Evolutionary conservation across 2,329 filamentous ascomycete species (phyloP).

Genomic region (Hypoxylon sp.): DNA sequence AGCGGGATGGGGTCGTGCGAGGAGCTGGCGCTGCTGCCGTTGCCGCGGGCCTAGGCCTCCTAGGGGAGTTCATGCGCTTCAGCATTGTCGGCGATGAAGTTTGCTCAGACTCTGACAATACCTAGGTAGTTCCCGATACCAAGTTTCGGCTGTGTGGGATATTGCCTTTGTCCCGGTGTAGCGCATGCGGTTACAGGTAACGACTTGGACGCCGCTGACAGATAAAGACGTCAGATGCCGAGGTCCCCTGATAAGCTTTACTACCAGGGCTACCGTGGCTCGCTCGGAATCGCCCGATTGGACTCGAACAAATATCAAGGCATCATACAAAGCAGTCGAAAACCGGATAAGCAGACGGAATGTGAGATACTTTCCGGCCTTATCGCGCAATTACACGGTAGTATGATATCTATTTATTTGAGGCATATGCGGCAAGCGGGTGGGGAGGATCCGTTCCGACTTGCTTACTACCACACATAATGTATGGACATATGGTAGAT

Average conservation of each 20-base stretch:
- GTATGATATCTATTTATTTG: constrained; percentile 24
- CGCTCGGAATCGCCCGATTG: constrained; percentile 8
- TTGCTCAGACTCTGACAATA: not conserved
- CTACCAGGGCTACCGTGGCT: not conserved
- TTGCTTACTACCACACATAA: constrained; percentile 14
- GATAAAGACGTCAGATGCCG: constrained; percentile 25
- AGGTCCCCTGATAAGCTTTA: constrained; percentile 13
- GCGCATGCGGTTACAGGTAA: constrained; percentile 15
- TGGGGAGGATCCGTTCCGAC: constrained; percentile 36
- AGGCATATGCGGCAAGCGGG: constrained; percentile 17
- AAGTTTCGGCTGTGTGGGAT: not conserved
- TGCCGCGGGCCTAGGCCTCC: not conserved
- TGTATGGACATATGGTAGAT: constrained; percentile 23
- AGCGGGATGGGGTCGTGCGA: constrained; percentile 12
- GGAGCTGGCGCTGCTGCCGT: not conserved
- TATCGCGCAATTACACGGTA: constrained; percentile 33
- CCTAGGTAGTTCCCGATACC: not conserved
- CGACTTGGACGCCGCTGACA: constrained; percentile 6
- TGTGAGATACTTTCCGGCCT: constrained; percentile 17
- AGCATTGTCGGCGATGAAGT: constrained; percentile 15
- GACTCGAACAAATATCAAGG: constrained; percentile 1
- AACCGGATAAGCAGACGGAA: constrained; percentile 8
- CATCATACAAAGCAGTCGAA: not conserved
- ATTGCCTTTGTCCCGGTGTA: not conserved
- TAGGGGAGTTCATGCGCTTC: constrained; percentile 32